Percentiles rank a stretch among this genome's conserved stretches.
Evolutionary conservation across 164 flowering plant genomes (phyloP).

Genomic region (Tinospora cordifolia): DNA sequence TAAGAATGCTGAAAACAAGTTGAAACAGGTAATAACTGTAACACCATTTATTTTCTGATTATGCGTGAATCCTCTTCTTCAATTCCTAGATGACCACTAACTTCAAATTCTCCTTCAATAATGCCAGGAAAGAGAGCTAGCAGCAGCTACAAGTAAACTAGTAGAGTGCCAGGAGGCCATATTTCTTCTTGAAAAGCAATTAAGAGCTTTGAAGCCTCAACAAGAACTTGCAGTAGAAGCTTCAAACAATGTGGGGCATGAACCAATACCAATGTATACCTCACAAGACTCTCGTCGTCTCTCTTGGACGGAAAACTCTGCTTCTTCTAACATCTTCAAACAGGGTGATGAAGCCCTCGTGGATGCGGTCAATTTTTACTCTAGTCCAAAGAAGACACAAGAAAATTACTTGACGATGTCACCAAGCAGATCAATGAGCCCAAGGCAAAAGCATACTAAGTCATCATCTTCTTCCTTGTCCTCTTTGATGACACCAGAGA

Average conservation of each 20-base stretch:
- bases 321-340: conserved; percentile 21
- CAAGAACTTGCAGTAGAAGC: conserved; percentile 23
- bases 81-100: background rate
- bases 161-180: conserved; percentile 96
- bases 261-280: conserved; percentile 10
- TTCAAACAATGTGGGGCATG: conserved; percentile 35
- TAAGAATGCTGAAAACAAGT: conserved; percentile 41
- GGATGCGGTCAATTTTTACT: conserved; percentile 22
- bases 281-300: conserved; percentile 30
- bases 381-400: conserved; percentile 41
- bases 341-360: conserved; percentile 42
- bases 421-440: conserved; percentile 39
- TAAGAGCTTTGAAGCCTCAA: conserved; percentile 55
- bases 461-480: conserved; percentile 45
- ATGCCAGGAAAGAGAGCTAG: conserved; percentile 62
- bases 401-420: conserved; percentile 31
- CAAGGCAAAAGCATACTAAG: conserved; percentile 44
- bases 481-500: conserved; percentile 62
- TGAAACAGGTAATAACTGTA: conserved; percentile 44
- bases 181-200: conserved; percentile 77
- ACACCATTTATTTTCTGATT: background rate
- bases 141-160: conserved; percentile 84
- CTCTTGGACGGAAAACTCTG: conserved; percentile 31
- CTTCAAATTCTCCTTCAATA: background rate
- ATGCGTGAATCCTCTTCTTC: too few species aligned